These are phyloP conservation scores for Xylaria acuta DNA, from an alignment of 495 filamentous ascomycete genomes.

Conservation along the genomic window DNA sequence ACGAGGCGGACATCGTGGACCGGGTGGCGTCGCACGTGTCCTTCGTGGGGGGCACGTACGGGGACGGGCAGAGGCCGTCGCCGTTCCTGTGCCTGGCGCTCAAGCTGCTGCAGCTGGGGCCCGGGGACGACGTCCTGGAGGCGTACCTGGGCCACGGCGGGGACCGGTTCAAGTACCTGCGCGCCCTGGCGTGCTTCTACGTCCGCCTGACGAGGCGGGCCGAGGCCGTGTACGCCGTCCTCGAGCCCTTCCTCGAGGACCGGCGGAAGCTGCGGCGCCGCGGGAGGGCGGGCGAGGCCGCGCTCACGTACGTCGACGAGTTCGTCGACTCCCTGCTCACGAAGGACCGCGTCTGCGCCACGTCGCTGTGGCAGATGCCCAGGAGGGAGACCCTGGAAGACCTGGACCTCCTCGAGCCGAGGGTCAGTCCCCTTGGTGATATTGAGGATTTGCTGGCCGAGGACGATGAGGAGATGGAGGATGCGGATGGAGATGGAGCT, in stretches of 20 bases:
- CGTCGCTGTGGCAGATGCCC: slow-evolving; percentile 91
- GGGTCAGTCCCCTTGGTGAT: slow-evolving; percentile 84
- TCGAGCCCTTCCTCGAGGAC: slow-evolving; percentile 87
- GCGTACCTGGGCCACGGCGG: slow-evolving; percentile 77
- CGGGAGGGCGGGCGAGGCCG: slow-evolving; percentile 71
- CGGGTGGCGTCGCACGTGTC: slow-evolving; percentile 82
- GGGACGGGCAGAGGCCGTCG: slow-evolving; percentile 77
- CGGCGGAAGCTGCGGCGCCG: slow-evolving; percentile 80
- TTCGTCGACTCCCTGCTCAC: slow-evolving; percentile 92
- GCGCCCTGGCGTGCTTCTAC: slow-evolving; percentile 89
- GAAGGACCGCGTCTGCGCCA: slow-evolving; percentile 89
- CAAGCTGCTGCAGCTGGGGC: slow-evolving; percentile 90
- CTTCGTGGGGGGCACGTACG: slow-evolving; percentile 85
- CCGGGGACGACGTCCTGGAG: slow-evolving; percentile 75
- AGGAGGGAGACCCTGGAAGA: slow-evolving; percentile 85
- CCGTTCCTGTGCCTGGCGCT: slow-evolving; percentile 95
- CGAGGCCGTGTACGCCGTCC: slow-evolving; percentile 75
- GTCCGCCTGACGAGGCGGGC: slow-evolving; percentile 86
- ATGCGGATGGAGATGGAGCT: slow-evolving; percentile 30
- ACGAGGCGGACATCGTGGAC: slow-evolving; percentile 84
- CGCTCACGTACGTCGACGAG: slow-evolving; percentile 84
- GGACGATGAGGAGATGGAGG: slow-evolving; percentile 40
- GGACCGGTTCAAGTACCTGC: slow-evolving; percentile 87
- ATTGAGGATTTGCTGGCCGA: slow-evolving; percentile 81
- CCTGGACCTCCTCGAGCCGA: slow-evolving; percentile 81